phyloP scores from a whole-genome alignment of 2,329 filamentous ascomycete genomes.

The Niveomyces coronatus region DNA sequence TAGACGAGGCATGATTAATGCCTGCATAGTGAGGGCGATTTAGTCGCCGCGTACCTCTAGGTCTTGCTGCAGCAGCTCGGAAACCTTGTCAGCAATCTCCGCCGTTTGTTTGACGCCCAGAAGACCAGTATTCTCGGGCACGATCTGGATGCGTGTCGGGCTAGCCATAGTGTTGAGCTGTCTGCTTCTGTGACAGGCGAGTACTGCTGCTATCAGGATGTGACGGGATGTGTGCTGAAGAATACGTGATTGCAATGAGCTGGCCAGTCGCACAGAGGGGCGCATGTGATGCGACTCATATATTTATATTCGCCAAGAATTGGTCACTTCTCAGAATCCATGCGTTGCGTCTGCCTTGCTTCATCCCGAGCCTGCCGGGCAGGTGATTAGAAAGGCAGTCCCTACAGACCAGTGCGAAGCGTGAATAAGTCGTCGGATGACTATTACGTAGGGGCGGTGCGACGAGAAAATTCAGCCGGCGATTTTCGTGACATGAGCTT shows the following conservation, averaged over 20 bases:
- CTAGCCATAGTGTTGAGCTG: constrained; percentile 31
- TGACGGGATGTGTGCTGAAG: neutral
- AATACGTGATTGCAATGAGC: neutral
- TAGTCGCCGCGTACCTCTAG: constrained; percentile 51
- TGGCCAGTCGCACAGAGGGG: neutral
- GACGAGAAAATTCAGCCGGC: too few species aligned
- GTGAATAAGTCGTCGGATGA: too few species aligned
- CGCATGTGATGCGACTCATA: constrained; percentile 1
- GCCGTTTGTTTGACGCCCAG: constrained; percentile 36
- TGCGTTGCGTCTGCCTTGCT: too few species aligned
- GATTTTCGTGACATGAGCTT: too few species aligned
- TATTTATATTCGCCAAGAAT: neutral
- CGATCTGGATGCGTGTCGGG: constrained; percentile 36
- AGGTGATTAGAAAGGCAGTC: too few species aligned
- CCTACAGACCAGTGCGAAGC: too few species aligned
- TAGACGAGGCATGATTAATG: neutral
- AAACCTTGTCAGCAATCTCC: constrained; percentile 51
- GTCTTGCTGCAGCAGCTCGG: constrained; percentile 65
- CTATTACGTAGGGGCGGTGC: too few species aligned
- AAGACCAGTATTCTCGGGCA: constrained; percentile 39
- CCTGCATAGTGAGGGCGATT: neutral
- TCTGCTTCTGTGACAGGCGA: neutral
- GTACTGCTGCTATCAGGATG: neutral
- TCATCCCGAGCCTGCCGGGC: too few species aligned
- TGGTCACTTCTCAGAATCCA: too few species aligned